phyloP scores from a whole-genome alignment of 1,284 basidiomycete species.

The Polyporus tsugae region DNA sequence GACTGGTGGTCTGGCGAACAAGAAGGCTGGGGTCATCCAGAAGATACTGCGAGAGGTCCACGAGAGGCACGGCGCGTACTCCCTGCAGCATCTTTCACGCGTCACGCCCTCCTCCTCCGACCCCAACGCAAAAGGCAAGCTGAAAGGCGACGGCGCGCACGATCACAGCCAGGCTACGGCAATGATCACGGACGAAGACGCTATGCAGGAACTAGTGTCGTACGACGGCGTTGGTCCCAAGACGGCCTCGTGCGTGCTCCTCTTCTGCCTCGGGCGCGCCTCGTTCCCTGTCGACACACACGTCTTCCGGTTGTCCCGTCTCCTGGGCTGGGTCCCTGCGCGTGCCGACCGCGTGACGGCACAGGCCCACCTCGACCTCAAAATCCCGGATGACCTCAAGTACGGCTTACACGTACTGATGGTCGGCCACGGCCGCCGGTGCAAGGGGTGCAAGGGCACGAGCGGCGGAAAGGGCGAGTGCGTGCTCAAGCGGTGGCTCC shows the following conservation, averaged over 20 bases:
- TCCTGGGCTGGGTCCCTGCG: slow-evolving; percentile 77
- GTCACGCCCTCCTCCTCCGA: slow-evolving; percentile 32
- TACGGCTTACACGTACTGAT: slow-evolving; percentile 78
- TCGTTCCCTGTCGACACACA: slow-evolving; percentile 85
- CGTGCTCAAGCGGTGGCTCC: slow-evolving; percentile 44
- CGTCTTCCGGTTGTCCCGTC: slow-evolving; percentile 69
- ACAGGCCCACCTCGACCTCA: slow-evolving; percentile 75
- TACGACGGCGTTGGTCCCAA: slow-evolving; percentile 82
- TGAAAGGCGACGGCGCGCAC: slow-evolving; percentile 6
- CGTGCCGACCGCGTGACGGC: slow-evolving; percentile 69
- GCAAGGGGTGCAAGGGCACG: slow-evolving; percentile 60
- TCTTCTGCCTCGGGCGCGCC: slow-evolving; percentile 79
- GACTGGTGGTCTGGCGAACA: slow-evolving; percentile 77
- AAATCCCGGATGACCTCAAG: slow-evolving; percentile 70
- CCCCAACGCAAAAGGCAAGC: slow-evolving; percentile 12
- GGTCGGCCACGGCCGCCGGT: slow-evolving; percentile 68
- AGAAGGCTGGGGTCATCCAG: slow-evolving; percentile 77
- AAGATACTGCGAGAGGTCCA: slow-evolving; percentile 60
- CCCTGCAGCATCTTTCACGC: slow-evolving; percentile 58
- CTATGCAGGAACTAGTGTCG: slow-evolving; percentile 75
- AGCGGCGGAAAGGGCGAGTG: slow-evolving; percentile 39
- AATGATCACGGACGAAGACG: slow-evolving; percentile 56
- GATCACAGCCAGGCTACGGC: slow-evolving; percentile 40
- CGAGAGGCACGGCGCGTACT: slow-evolving; percentile 61
- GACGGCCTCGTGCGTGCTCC: slow-evolving; percentile 79